These are phyloP conservation scores for Infundibulicybe gibba DNA, from an alignment of 768 basidiomycete genomes.

Conservation along the genomic window DNA sequence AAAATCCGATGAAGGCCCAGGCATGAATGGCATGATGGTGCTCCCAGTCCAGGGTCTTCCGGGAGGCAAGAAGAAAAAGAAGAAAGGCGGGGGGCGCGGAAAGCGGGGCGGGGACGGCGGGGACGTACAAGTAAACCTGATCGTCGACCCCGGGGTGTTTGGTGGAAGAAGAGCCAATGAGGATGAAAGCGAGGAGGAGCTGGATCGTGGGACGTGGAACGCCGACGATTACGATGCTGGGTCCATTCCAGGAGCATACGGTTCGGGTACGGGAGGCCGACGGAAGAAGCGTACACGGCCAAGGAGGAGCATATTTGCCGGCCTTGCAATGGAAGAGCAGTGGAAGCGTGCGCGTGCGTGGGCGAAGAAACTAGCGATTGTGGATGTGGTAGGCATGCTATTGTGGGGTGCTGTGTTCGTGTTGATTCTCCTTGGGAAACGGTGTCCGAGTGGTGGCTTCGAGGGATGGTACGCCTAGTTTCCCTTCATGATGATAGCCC, in stretches of 20 bases:
- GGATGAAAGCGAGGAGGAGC: constrained; percentile 31
- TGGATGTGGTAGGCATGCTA: constrained; percentile 45
- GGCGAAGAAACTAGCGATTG: constrained; percentile 46
- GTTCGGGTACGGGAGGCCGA: constrained; percentile 15
- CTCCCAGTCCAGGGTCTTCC: constrained; percentile 57
- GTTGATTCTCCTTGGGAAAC: constrained; percentile 55
- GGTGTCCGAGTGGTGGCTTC: constrained; percentile 60
- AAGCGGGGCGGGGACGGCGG: constrained; percentile 26
- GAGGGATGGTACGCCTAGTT: constrained; percentile 53
- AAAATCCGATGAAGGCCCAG: constrained; percentile 24
- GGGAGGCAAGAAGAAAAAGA: constrained; percentile 37
- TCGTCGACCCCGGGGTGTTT: constrained; percentile 65
- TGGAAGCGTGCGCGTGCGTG: constrained; percentile 56
- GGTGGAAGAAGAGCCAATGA: constrained; percentile 23
- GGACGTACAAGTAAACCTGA: constrained; percentile 70
- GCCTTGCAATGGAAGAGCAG: constrained; percentile 58
- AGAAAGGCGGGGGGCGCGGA: constrained; percentile 36
- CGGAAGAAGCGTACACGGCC: constrained; percentile 30
- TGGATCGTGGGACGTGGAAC: constrained; percentile 5
- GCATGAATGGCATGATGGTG: constrained; percentile 49
- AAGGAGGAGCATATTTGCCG: constrained; percentile 53
- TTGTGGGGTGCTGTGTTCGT: constrained; percentile 61
- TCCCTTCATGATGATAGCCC: background rate
- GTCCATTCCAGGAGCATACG: constrained; percentile 33
- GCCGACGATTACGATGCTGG: constrained; percentile 19